A percentile compares a stretch with the other conserved stretches of the same genome.
Evolutionary conservation across 345 rosid species (phyloP).

Genomic region (Eucalyptus sp.): DNA sequence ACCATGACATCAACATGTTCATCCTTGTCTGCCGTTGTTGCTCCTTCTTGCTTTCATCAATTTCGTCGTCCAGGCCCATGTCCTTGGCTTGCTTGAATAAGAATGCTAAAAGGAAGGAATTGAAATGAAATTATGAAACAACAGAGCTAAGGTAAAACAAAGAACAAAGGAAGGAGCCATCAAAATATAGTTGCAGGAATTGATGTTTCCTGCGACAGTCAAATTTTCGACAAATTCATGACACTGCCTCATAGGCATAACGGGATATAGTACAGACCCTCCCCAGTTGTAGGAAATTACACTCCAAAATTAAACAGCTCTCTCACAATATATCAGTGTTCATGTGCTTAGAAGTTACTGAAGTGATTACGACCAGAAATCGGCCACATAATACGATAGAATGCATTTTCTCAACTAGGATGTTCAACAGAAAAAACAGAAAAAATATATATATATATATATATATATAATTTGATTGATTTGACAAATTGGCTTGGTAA

Average conservation of each 20-base stretch:
- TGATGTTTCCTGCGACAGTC: not conserved
- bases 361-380: not conserved
- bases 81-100: constrained; percentile 59
- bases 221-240: not conserved
- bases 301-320: not conserved
- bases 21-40: constrained; percentile 24
- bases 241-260: not conserved
- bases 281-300: not conserved
- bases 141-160: not conserved
- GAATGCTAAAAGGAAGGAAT: constrained; percentile 31
- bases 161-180: not conserved
- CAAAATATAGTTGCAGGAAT: not conserved
- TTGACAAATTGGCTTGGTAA: not conserved
- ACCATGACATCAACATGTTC: constrained; percentile 66
- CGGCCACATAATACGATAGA: not conserved
- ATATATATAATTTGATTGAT: not conserved
- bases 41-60: constrained; percentile 21
- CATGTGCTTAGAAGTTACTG: not conserved
- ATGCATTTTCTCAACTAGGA: not conserved
- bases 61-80: constrained; percentile 15
- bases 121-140: not conserved
- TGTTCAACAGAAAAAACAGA: not conserved
- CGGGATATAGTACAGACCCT: not conserved
- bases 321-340: not conserved
- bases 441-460: not conserved